Conservation (phyloP, 1,284 basidiomycete genomes). For the Ustilago crameri region DNA sequence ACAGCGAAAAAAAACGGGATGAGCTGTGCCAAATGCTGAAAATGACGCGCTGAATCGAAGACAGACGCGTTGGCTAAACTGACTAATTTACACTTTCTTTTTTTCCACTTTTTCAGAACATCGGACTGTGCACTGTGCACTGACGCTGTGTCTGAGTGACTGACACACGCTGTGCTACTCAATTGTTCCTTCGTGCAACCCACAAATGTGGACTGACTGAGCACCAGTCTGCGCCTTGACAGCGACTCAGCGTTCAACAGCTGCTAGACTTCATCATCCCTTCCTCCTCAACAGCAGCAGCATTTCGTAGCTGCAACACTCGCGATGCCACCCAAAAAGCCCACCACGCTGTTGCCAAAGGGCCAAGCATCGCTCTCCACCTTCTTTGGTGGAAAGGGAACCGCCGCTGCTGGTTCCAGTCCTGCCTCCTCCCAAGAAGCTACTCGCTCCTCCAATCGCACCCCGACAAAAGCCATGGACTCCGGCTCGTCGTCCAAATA, state of each 20-base stretch:
- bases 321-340: conserved; percentile 39
- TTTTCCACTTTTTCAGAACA: background rate
- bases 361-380: conserved; percentile 51
- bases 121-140: background rate
- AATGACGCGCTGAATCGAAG: too few relatives aligned
- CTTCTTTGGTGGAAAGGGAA: conserved; percentile 46
- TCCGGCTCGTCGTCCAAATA: conserved; percentile 30
- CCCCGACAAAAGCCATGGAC: conserved; percentile 10
- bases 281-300: background rate
- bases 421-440: conserved; percentile 32
- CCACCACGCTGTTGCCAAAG: conserved; percentile 35
- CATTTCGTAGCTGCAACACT: background rate
- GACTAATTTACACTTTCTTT: too few relatives aligned
- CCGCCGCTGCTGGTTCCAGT: conserved; percentile 17
- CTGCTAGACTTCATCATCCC: background rate
- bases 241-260: too few relatives aligned
- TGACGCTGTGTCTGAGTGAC: background rate
- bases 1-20: too few relatives aligned
- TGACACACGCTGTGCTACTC: too few relatives aligned
- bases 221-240: too few relatives aligned
- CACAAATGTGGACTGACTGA: too few relatives aligned
- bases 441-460: conserved; percentile 9
- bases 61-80: too few relatives aligned
- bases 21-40: too few relatives aligned
- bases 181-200: too few relatives aligned